A percentile compares a stretch with the other conserved stretches of the same genome.
These are phyloP conservation scores for Oenanthe javanica DNA, from an alignment of 140 eudicot species.

Conservation along the genomic window DNA sequence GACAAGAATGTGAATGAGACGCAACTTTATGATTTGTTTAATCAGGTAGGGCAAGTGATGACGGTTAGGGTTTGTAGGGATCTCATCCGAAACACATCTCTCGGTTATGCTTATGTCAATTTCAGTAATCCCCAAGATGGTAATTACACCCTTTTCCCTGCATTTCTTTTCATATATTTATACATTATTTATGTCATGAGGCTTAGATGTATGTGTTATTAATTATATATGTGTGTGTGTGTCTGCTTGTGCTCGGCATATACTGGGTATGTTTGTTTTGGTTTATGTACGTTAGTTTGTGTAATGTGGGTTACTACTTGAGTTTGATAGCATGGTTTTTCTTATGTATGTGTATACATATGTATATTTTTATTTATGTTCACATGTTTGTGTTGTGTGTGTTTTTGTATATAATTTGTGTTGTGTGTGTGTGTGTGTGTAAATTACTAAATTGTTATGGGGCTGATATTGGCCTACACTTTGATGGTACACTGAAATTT, in stretches of 20 bases:
- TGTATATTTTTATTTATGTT: neutral
- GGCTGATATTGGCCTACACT: neutral
- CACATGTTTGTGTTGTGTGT: neutral
- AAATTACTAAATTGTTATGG: too few species aligned
- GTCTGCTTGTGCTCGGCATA: too few species aligned
- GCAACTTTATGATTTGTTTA: constrained; percentile 66
- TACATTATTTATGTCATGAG: too few species aligned
- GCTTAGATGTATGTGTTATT: too few species aligned
- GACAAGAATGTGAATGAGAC: constrained; percentile 51
- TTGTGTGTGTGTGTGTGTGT: too few species aligned
- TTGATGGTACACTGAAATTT: neutral
- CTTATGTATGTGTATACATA: neutral
- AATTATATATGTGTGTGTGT: too few species aligned
- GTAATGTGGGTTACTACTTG: neutral
- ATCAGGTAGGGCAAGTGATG: constrained; percentile 60
- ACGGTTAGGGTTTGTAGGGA: constrained; percentile 74
- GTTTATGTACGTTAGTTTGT: too few species aligned
- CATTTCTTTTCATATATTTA: too few species aligned
- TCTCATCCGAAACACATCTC: constrained; percentile 35
- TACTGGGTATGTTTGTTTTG: neutral
- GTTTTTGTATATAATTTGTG: too few species aligned
- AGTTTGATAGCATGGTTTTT: neutral
- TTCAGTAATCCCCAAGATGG: constrained; percentile 16
- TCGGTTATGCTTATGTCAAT: constrained; percentile 72
- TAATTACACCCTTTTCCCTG: too few species aligned